These are phyloP conservation scores for Strobilomyces echinocephalus DNA, from an alignment of 768 basidiomycete species.

Conservation along the genomic window DNA sequence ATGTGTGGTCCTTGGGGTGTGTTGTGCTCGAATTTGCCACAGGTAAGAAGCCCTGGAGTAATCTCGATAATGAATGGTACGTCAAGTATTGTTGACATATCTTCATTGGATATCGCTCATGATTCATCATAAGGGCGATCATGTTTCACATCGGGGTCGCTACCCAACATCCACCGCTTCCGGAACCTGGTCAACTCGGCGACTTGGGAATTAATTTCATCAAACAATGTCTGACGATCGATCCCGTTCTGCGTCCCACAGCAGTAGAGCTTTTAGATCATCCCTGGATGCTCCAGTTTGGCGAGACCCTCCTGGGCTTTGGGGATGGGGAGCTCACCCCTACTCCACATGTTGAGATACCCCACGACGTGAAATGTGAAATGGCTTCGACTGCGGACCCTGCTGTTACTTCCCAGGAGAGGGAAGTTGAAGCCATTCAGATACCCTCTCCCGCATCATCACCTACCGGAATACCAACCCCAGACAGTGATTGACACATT, in stretches of 20 bases:
- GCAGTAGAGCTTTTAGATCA: constrained; percentile 83
- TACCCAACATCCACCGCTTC: constrained; percentile 92
- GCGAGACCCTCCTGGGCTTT: constrained; percentile 63
- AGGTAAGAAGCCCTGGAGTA: constrained; percentile 97
- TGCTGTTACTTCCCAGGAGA: constrained; percentile 52
- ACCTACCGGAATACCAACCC: constrained; percentile 32
- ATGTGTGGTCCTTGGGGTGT: constrained; percentile 97
- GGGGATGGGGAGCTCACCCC: constrained; percentile 59
- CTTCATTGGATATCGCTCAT: constrained; percentile 1
- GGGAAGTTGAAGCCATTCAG: constrained; percentile 54
- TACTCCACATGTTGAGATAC: constrained; percentile 42
- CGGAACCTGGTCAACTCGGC: constrained; percentile 86
- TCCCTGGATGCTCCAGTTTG: constrained; percentile 84
- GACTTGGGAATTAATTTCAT: constrained; percentile 91
- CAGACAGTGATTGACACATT: constrained; percentile 24
- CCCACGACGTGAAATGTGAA: constrained; percentile 47
- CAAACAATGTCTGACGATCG: constrained; percentile 84
- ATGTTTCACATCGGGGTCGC: constrained; percentile 99
- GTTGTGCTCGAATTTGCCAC: constrained; percentile 97
- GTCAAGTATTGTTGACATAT: constrained; percentile 13
- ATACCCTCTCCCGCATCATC: constrained; percentile 49
- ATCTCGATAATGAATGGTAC: constrained; percentile 98
- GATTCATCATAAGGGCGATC: constrained; percentile 70
- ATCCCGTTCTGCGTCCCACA: constrained; percentile 76
- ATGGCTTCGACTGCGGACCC: constrained; percentile 50